phyloP scores from a whole-genome alignment of 768 basidiomycete species.

The Lactarius sanguifluus region DNA sequence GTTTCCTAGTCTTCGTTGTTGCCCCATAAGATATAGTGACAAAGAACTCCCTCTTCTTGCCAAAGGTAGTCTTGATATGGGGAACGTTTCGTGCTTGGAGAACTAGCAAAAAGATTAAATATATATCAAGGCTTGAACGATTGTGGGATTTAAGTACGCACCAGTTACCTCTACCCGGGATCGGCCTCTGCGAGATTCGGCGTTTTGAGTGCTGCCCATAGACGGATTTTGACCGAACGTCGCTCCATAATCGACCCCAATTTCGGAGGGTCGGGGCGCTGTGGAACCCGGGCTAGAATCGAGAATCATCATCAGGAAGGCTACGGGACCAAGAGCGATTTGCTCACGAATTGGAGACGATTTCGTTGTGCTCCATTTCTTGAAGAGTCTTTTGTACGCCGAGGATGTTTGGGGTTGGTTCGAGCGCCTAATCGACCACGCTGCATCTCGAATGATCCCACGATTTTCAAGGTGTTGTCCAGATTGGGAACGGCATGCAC shows the following conservation, averaged over 20 bases:
- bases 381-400: neutral
- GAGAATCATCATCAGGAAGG: too few species aligned
- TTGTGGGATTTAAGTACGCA: neutral
- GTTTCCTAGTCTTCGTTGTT: too few species aligned
- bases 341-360: too few species aligned
- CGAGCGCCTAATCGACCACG: neutral
- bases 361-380: too few species aligned
- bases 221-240: neutral
- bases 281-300: too few species aligned
- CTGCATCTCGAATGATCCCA: too few species aligned
- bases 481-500: too few species aligned
- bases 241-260: neutral
- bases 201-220: neutral
- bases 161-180: neutral
- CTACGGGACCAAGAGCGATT: too few species aligned
- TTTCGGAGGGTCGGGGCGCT: too few species aligned
- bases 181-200: neutral
- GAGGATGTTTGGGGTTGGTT: neutral
- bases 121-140: neutral
- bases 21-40: too few species aligned
- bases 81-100: neutral
- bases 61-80: neutral
- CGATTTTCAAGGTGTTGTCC: too few species aligned
- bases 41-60: too few species aligned
- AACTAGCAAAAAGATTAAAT: neutral